Conservation (phyloP, 108 stramenopile genomes). For the Pseudonitzschia multistriata region DNA sequence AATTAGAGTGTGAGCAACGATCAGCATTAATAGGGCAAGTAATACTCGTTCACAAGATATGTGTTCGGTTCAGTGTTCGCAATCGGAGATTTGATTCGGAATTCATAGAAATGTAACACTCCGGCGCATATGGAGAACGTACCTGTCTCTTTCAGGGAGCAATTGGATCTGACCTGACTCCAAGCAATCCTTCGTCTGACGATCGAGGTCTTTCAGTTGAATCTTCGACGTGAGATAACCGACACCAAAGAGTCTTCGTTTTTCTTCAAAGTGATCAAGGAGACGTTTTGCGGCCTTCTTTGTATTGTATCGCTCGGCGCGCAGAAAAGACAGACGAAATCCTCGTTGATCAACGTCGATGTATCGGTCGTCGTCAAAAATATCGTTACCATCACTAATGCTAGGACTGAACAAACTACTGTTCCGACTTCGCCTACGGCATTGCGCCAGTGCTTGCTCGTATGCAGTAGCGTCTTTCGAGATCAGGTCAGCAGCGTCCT, state of each 20-base stretch:
- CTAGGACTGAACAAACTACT: background rate
- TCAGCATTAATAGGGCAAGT: no score
- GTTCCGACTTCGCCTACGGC: conserved; percentile 3
- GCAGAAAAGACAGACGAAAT: conserved; percentile 40
- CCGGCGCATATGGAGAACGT: no score
- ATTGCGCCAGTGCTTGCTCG: conserved; percentile 7
- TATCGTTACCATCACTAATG: background rate
- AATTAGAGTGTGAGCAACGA: no score
- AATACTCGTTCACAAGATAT: no score
- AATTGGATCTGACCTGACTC: conserved; percentile 13
- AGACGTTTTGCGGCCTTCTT: conserved; percentile 27
- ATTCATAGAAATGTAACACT: no score
- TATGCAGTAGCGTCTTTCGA: background rate
- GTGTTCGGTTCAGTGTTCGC: no score
- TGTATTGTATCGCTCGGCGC: conserved; percentile 37
- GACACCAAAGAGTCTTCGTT: conserved; percentile 29
- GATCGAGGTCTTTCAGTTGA: conserved; percentile 28
- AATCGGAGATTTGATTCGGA: no score
- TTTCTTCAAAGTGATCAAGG: conserved; percentile 31
- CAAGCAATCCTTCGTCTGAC: conserved; percentile 6
- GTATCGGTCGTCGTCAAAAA: background rate
- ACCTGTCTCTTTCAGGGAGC: conserved; percentile 8
- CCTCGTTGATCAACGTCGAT: conserved; percentile 5
- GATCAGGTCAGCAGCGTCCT: background rate
- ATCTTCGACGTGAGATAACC: conserved; percentile 30